phyloP scores from a whole-genome alignment of 306 rosid genomes.

The Castanea mollissima region DNA sequence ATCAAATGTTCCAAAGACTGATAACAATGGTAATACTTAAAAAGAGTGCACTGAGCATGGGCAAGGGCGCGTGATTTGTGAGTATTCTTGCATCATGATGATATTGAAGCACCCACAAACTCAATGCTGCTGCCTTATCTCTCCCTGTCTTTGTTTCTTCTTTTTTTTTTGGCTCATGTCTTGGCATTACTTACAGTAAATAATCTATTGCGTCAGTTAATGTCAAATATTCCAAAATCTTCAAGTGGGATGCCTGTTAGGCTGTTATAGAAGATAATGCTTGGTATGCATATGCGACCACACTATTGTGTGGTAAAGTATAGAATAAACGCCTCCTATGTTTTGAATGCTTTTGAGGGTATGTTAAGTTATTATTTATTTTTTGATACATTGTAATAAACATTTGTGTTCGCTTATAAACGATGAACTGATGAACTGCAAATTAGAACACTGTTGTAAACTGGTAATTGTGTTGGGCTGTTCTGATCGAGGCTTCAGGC shows the following conservation, averaged over 20 bases:
- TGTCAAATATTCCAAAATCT: background rate
- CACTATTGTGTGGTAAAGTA: background rate
- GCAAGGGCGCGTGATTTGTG: background rate
- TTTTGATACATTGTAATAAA: no score
- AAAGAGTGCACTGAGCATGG: constrained; percentile 10
- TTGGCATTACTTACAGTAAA: background rate
- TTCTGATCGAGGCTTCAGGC: no score
- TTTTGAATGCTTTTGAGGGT: background rate
- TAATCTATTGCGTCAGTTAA: background rate
- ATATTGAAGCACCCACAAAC: background rate
- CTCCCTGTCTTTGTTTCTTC: background rate
- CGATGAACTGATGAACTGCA: no score
- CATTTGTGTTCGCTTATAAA: no score
- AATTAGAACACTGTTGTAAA: no score
- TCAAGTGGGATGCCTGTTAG: background rate
- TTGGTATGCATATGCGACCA: no score
- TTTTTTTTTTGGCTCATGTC: background rate
- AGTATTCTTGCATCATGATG: background rate
- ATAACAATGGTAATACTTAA: background rate
- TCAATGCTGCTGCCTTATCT: background rate
- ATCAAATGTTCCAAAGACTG: background rate
- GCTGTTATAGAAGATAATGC: background rate
- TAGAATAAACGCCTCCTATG: background rate
- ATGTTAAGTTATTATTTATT: no score
- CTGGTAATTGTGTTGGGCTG: no score